Base-by-base conservation (phyloP, 805 yeast genomes). In the Peterozyma xylosa region DNA sequence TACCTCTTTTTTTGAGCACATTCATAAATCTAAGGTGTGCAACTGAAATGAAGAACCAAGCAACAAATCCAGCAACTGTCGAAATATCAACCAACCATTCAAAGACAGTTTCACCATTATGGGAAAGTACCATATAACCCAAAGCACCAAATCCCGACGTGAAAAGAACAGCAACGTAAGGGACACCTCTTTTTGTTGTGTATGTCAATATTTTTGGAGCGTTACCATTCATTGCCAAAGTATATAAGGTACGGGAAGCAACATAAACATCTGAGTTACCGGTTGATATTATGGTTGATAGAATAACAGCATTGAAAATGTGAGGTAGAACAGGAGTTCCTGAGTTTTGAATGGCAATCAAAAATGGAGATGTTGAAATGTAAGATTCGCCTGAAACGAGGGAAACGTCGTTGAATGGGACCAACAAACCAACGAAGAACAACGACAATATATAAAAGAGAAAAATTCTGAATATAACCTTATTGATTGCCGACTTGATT, bases 341-440 rank as follows among this genome's bases (percentile, higher is more conserved):
- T 57, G 80, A 72, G 60, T 79, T 80, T 46, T 68, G 59, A 55
- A 83, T 80, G 33, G 90, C 86, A 58, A 83, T 74, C 48, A 83
- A 72, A 56, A 82, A 83, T n/a, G 90, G 90, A 21, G 90, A 83
- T 11, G 64, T 50, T 14, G 34, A 32, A 30, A 68, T 67, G 52
- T 70, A 73, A 3, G 69, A 59, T 7, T 51, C 53, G 1, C 51
- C 53, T 18, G 64, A 53, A 11, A 45, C 29, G 45, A 80, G 64
- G 50, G 68, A 68, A 36, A 76, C 74, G 58, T 83, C 88, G 54
- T 81, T 66, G 54, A 66, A 81, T 27, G 90, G 87, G 33, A 84
- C 83, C 47, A 81, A 64, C 50, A 83, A 58, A 35, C 89, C 88
- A 56, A 83, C 68, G 64, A 83, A 81, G 53, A 82, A 73, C 51